phyloP scores from a whole-genome alignment of 176 grass and related monocot species.

The Aegilops sharonensis region DNA sequence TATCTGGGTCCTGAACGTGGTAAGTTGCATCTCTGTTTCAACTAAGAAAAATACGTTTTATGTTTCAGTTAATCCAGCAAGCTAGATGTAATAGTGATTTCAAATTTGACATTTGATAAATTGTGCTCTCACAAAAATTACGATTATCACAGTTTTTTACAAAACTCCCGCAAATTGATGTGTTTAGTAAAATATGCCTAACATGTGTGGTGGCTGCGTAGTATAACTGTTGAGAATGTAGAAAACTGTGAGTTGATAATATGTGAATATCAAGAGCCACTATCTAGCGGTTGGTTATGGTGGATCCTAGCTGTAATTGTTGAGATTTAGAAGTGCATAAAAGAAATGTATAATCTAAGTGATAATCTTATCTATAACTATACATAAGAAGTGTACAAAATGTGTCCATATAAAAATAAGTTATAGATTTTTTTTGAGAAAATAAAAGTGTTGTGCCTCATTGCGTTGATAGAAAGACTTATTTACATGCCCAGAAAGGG shows the following conservation, averaged over 20 bases:
- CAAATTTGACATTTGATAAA: background rate
- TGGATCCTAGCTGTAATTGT: background rate
- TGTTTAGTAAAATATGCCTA: too few species aligned
- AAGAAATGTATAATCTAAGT: background rate
- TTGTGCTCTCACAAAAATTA: background rate
- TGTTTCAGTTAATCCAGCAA: background rate
- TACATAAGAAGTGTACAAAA: background rate
- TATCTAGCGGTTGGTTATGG: background rate
- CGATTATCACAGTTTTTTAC: background rate
- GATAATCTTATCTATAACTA: background rate
- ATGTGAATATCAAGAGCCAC: background rate
- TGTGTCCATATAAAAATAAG: background rate
- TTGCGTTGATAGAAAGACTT: background rate
- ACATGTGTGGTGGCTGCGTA: too few species aligned
- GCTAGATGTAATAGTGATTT: background rate
- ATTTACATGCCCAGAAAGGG: background rate
- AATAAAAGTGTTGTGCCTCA: background rate
- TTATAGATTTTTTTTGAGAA: background rate
- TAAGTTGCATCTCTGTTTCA: background rate
- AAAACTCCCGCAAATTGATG: background rate
- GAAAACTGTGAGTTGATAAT: background rate
- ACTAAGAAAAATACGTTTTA: background rate
- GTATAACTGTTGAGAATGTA: too few species aligned
- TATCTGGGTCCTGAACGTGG: background rate
- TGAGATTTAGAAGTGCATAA: background rate